A percentile compares a stretch with the other conserved stretches of the same genome.
Conservation (phyloP, 345 rosid genomes). For the Mangifera indica region DNA sequence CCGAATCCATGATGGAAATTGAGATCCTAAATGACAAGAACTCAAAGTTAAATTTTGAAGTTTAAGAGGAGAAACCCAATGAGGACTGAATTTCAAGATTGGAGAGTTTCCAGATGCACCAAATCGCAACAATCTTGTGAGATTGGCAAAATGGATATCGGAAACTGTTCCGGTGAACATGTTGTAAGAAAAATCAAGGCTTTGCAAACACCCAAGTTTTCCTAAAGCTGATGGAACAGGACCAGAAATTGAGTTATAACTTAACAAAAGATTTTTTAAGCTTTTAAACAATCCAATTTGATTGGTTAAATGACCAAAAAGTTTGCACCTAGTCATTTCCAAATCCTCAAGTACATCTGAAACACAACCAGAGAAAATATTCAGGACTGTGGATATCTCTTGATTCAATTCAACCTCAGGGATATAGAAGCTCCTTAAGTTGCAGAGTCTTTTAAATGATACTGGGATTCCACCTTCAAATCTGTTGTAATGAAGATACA, state of each 20-base stretch:
- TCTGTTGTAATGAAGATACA: constrained; percentile 5
- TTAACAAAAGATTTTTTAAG: neutral
- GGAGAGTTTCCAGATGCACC: too few species aligned
- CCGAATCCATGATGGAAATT: too few species aligned
- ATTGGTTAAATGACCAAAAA: neutral
- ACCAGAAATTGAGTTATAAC: neutral
- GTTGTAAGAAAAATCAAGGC: neutral
- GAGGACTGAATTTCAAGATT: too few species aligned
- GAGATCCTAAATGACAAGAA: too few species aligned
- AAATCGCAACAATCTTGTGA: constrained; percentile 21
- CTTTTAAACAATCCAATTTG: neutral
- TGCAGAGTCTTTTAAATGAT: neutral
- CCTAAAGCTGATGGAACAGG: neutral
- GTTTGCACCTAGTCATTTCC: neutral
- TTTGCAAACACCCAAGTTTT: neutral
- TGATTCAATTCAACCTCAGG: neutral
- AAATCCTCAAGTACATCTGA: neutral
- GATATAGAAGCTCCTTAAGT: neutral
- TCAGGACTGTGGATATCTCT: neutral
- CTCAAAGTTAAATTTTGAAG: too few species aligned
- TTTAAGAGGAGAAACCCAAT: too few species aligned
- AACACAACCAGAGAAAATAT: neutral
- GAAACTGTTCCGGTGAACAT: too few species aligned
- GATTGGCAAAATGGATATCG: too few species aligned
- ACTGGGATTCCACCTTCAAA: too few species aligned